Evolutionary conservation across 129 eudicot genomes (phyloP), one percentile per base, ranked within the genome.

Genomic region (Glebionis coronaria): DNA sequence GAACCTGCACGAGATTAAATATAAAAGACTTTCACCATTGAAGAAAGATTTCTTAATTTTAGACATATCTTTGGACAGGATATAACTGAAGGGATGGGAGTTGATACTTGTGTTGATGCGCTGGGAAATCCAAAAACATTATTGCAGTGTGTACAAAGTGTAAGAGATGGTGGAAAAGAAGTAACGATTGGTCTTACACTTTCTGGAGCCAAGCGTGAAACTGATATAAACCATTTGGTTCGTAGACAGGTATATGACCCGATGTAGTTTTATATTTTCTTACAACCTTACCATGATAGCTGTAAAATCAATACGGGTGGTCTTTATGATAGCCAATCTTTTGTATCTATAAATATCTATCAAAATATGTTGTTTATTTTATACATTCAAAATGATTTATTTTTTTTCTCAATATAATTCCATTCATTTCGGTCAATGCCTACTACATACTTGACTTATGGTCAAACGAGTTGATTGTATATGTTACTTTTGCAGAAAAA

Each of bases 121-220:
- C 75, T 94, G 12, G 99, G 97, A 58, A 94, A 84, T 70, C 81
- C 97, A 12, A 82, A 84, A 74, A 94, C 99, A 21, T 94, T 94
- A 68, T 64, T 53, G 35, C 99, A 94, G 72, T 94, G 99, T 66
- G 84, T 82, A 16, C 93, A 82, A 71, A 89, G 97, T 59, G 97
- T 94, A 28, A 78, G 97, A 15, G 93, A 73, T 77, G 99, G 99
- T 57, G 99, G 99, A 31, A 94, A 94, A 78, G 99, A 97, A 54
- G 97, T 94, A 53, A 89, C 89, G 99, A 94, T 94, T 52, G 99
- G 99, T 31, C 97, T 94, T 70, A 79, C 99, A 1, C 83, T 82
- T 9, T 18, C 95, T 12, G 91, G 93, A 55, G 87, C 95, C 55
- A 89, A 83, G 78, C 95, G 99, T 1, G 97, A 94, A 90, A 78